These are phyloP conservation scores for Sphaerulina musiva DNA, from an alignment of 2,329 filamentous ascomycete species.

Conservation along the genomic window DNA sequence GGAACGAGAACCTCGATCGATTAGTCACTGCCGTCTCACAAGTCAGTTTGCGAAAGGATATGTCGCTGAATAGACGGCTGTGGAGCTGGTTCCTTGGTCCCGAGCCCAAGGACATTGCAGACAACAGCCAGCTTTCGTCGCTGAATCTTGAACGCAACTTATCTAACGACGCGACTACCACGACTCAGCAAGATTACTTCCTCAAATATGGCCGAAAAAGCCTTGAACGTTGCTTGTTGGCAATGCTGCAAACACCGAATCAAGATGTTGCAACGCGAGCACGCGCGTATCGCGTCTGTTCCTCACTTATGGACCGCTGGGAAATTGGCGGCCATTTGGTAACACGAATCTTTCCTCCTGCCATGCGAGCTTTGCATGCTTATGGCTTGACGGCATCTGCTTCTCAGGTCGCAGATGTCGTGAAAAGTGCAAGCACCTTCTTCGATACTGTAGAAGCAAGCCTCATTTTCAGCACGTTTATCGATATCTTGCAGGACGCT, in stretches of 20 bases:
- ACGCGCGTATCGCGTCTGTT: slow-evolving; percentile 79
- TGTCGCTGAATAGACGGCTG: slow-evolving; percentile 91
- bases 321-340: slow-evolving; percentile 89
- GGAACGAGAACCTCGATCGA: slow-evolving; percentile 68
- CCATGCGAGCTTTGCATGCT: slow-evolving; percentile 69
- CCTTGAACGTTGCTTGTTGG: slow-evolving; percentile 66
- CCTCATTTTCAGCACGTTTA: slow-evolving; percentile 61
- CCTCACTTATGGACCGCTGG: slow-evolving; percentile 97
- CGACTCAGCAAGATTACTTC: slow-evolving; percentile 63
- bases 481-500: slow-evolving; percentile 19
- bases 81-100: slow-evolving; percentile 95
- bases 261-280: slow-evolving; percentile 61
- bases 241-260: slow-evolving; percentile 60
- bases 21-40: slow-evolving; percentile 76
- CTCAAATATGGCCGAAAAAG: slow-evolving; percentile 68
- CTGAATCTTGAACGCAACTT: slow-evolving; percentile 27
- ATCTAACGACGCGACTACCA: slow-evolving; percentile 47
- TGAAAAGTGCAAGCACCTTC: slow-evolving; percentile 89
- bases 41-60: slow-evolving; percentile 83
- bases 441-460: slow-evolving; percentile 96
- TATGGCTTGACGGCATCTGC: slow-evolving; percentile 65
- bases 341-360: slow-evolving; percentile 78
- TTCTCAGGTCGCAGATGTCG: slow-evolving; percentile 72
- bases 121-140: slow-evolving; percentile 22
- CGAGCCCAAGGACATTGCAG: slow-evolving; percentile 43